Base-by-base conservation (phyloP, 345 rosid genomes). In the Erysimum cheiranthoides region DNA sequence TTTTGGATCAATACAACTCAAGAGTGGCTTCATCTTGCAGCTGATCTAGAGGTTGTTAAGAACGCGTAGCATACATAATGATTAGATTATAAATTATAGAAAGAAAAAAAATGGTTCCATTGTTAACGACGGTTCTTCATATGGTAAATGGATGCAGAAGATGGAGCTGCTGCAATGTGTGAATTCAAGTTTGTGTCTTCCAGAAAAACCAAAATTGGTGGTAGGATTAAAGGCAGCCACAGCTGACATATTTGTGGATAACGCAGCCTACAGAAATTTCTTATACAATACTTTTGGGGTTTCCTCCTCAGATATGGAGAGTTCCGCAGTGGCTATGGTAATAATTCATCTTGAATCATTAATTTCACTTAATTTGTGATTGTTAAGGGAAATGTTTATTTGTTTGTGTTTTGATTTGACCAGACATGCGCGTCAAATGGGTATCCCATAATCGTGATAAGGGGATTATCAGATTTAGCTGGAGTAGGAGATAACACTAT, bases 371-470 rank as follows among this genome's bases (percentile, higher is more conserved):
- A 10, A 10, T 9, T 50, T 50, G 52, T 18, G 52, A 16, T 17
- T 17, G 21, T 17, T 17, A 3, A 10, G 6, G 10, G 30, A 21
- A 9, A 50, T 0, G 13, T 50, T 32, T 6, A 10, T 3, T 76
- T 57, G 21, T 4, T 50, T 2, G 10, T n/a, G 21, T 56, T 68
- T 25, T 32, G 32, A 8, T 32, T 71, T 53, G 35, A 54, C 11
- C 82, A 84, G 86, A 83, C 87, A 34, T 75, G 88, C 63, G 60
- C 77, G 68, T 88, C 90, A 60, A 88, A 84, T 70, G 87, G 88
- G 4, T 75, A 51, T 28, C 85, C 84, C 0, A 65, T 75, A 67
- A 84, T 88, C 1, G 85, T 86, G 1, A 81, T 84, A 18, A 39
- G 88, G 60, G 85, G 84, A 8, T 54, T 80, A 39, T 85, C 89